These are phyloP conservation scores for Fomitiporia mediterranea DNA, from an alignment of 1,284 basidiomycete species.

Conservation along the genomic window DNA sequence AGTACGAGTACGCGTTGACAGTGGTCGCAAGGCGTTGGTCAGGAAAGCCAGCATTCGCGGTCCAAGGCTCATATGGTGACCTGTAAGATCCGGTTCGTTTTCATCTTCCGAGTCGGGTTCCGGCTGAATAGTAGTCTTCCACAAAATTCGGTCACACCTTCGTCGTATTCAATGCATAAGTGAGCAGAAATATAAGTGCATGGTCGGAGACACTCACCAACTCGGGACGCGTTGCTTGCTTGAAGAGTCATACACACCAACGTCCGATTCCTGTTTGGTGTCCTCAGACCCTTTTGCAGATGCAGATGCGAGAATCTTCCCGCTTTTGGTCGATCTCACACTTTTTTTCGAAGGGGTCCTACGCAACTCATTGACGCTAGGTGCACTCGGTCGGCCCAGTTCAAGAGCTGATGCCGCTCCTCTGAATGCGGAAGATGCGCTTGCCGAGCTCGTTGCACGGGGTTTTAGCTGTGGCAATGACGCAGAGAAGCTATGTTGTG, in stretches of 20 bases:
- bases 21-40: conserved; percentile 12
- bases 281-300: conserved; percentile 25
- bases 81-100: background rate
- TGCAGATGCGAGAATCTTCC: background rate
- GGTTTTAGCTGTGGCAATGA: conserved; percentile 10
- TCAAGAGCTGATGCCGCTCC: conserved; percentile 16
- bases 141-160: conserved; percentile 80
- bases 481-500: background rate
- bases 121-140: conserved; percentile 62
- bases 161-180: background rate
- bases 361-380: background rate
- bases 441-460: background rate
- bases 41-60: conserved; percentile 15
- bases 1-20: conserved; percentile 8
- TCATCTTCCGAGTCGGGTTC: conserved; percentile 41
- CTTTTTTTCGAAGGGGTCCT: conserved; percentile 12
- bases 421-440: background rate
- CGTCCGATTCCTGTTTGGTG: conserved; percentile 41
- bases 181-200: background rate
- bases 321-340: conserved; percentile 10
- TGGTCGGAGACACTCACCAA: conserved; percentile 45
- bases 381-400: conserved; percentile 3
- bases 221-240: conserved; percentile 77
- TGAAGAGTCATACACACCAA: conserved; percentile 71
- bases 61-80: conserved; percentile 8